Percentiles rank a stretch among this genome's conserved stretches.
Conservation (phyloP, 352 stramenopile genomes). For the Phytophthora colocasiae region DNA sequence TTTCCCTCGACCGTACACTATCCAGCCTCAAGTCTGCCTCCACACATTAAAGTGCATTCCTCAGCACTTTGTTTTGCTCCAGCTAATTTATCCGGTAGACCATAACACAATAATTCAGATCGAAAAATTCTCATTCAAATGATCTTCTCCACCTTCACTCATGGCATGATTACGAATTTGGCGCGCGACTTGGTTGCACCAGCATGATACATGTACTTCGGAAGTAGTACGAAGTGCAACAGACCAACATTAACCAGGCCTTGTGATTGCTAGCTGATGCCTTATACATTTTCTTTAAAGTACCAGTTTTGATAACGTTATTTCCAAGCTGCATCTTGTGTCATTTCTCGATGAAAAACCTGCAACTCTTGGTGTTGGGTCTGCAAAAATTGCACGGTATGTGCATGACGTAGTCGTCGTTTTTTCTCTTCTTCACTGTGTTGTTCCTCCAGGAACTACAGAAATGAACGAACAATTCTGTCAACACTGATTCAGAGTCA, state of each 20-base stretch:
- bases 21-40: slow-evolving; percentile 11
- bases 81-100: slow-evolving; percentile 34
- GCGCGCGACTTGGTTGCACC: slow-evolving; percentile 4
- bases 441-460: slow-evolving; percentile 36
- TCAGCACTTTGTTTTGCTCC: slow-evolving; percentile 23
- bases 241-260: slow-evolving; percentile 17
- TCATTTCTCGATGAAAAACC: slow-evolving; percentile 50
- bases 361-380: slow-evolving; percentile 47
- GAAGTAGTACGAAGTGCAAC: neutral
- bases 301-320: neutral
- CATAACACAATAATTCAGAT: slow-evolving; percentile 25
- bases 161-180: slow-evolving; percentile 10
- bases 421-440: slow-evolving; percentile 39
- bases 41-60: slow-evolving; percentile 14
- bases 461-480: neutral
- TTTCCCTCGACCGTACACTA: slow-evolving; percentile 31
- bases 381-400: slow-evolving; percentile 46
- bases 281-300: too few species aligned
- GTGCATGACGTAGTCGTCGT: slow-evolving; percentile 34
- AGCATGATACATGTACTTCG: too few species aligned
- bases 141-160: slow-evolving; percentile 28
- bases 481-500: neutral
- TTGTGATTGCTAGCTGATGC: neutral
- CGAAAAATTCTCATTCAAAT: slow-evolving; percentile 1
- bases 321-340: slow-evolving; percentile 43